Evolutionary conservation across 345 rosid species (phyloP).

Genomic region (Murraya paniculata): DNA sequence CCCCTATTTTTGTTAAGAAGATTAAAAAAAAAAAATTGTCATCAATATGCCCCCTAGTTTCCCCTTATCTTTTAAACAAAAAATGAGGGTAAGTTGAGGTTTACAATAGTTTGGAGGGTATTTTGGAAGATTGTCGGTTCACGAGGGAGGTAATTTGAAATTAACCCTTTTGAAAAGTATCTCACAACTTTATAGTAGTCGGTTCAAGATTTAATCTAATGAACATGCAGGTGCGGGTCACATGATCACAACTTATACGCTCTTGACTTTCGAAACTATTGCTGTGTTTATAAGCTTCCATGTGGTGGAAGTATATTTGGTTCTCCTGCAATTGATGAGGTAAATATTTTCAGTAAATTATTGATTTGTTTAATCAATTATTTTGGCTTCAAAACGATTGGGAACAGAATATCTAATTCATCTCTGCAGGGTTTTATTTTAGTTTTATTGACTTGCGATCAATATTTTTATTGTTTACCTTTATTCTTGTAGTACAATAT

Average conservation of each 20-base stretch:
- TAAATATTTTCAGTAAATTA: slow-evolving; percentile 22
- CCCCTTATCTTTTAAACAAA: no score
- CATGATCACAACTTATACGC: slow-evolving; percentile 87
- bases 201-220: slow-evolving; percentile 5
- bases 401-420: not conserved
- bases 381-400: not conserved
- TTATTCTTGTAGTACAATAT: not conserved
- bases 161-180: not conserved
- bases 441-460: not conserved
- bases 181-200: not conserved
- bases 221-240: slow-evolving; percentile 80
- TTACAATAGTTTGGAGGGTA: no score
- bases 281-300: slow-evolving; percentile 64
- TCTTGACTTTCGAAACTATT: slow-evolving; percentile 64
- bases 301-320: slow-evolving; percentile 95
- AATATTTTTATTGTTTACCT: not conserved
- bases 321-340: slow-evolving; percentile 90
- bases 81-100: no score
- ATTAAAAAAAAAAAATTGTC: no score
- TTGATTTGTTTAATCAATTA: not conserved
- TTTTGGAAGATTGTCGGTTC: no score
- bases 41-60: no score
- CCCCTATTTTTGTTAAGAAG: no score
- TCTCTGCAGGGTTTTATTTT: not conserved
- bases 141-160: no score